Evolutionary conservation across 192 early-diverging fungal species (phyloP), one percentile per base, ranked within the genome.

Genomic region (Coemansia sp.): DNA sequence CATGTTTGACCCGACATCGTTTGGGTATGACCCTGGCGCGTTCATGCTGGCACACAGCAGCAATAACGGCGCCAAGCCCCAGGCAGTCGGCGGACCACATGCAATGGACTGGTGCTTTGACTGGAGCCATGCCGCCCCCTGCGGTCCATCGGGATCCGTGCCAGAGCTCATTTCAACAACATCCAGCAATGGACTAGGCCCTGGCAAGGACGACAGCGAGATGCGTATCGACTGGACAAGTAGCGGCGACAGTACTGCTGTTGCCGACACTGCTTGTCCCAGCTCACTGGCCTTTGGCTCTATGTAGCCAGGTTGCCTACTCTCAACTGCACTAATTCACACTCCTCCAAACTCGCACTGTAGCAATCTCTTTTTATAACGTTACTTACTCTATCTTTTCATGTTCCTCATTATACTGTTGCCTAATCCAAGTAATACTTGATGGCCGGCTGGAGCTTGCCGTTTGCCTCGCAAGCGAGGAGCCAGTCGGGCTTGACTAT

Each of bases 401-500:
- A 11, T 32, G 3, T 58, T 34, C 27, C 27, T 27, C 27, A 27
- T 27, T 27, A 27, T 58, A 34, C 10, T 32, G 15, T 17, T 17
- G 3, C 27, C 61, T 66, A 72, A 12, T 77, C 71, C 24, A 83
- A 44, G 27, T 74, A 63, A 34, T 72, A 83, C 56, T 83, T 77
- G 36, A 83, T 83, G 2, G 85, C 85, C 5, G 85, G 85, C 85
- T 98, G 96, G 13, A 99, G 87, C 75, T 95, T 95, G 64, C 90
- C 89, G 64, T 93, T 90, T 61, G 87, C 85, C 66, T 96, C 92
- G 77, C 96, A 98, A 15, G 92, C 92, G 40, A 94, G 87, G 62
- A 99, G 80, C 91, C 96, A 99, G 74, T 97, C 94, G 19, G 95
- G 94, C 50, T 89, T 94, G 36, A 98, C 96, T 70, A 96, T 87